Evolutionary conservation across 495 filamentous ascomycete species (phyloP).

Genomic region (Xylaria grammica): DNA sequence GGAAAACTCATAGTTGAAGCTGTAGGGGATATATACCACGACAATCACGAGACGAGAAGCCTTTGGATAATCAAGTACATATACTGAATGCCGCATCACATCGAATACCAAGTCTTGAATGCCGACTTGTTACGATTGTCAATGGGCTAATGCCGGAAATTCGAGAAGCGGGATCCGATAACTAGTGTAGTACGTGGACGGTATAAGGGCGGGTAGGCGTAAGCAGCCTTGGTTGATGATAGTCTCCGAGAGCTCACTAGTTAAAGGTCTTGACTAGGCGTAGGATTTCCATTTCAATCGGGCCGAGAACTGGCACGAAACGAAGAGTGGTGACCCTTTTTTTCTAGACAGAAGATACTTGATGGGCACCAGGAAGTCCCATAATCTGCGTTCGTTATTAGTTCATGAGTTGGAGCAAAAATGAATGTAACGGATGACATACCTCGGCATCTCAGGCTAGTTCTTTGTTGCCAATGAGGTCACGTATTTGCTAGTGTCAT

Average conservation of each 20-base stretch:
- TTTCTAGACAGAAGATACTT: no score
- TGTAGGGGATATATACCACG: neutral
- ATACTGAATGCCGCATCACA: neutral
- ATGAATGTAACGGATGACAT: neutral
- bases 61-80: neutral
- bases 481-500: no score
- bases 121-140: no score
- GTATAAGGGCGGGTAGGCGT: neutral
- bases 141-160: no score
- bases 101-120: no score
- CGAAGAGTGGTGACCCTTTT: neutral
- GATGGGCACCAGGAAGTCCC: no score
- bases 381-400: no score
- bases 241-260: neutral
- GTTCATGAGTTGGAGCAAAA: neutral
- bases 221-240: neutral
- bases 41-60: neutral
- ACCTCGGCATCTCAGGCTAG: neutral
- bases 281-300: neutral
- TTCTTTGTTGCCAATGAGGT: neutral
- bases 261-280: neutral
- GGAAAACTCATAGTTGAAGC: neutral
- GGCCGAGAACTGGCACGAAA: neutral
- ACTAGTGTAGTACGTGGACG: neutral
- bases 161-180: no score